Percentiles rank a stretch among this genome's conserved stretches.
Conservation (phyloP, 805 yeast species). For the Metschnikowia baotianmanensis region DNA sequence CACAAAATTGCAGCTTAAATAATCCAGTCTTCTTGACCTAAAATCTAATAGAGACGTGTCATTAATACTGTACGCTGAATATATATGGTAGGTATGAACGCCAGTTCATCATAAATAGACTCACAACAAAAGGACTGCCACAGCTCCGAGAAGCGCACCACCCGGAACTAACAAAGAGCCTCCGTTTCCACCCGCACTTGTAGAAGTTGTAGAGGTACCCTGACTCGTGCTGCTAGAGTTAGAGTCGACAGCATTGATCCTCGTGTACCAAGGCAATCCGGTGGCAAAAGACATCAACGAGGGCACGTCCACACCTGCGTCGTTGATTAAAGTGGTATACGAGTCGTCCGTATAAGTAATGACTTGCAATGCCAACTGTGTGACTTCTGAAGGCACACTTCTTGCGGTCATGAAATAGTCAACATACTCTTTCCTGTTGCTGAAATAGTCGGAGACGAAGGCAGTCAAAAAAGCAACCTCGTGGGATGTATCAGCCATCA, state of each 20-base stretch:
- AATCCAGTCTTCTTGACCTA: too few relatives aligned
- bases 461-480: conserved; percentile 31
- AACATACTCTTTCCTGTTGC: conserved; percentile 31
- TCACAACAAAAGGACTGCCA: conserved; percentile 33
- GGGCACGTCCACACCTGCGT: conserved; percentile 20
- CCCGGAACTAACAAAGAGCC: conserved; percentile 23
- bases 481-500: conserved; percentile 7
- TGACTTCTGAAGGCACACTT: conserved; percentile 29
- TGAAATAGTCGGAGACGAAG: conserved; percentile 35
- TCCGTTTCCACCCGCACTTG: conserved; percentile 15
- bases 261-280: conserved; percentile 32
- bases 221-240: conserved; percentile 8
- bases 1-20: too few relatives aligned
- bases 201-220: background rate
- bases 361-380: conserved; percentile 30
- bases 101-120: background rate
- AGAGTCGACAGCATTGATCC: conserved; percentile 19
- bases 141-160: conserved; percentile 34
- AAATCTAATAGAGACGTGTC: background rate
- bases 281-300: conserved; percentile 34
- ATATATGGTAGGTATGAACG: background rate
- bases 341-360: conserved; percentile 44
- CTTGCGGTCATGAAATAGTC: conserved; percentile 28
- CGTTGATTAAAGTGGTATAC: conserved; percentile 39
- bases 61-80: background rate